A percentile compares a stretch with the other conserved stretches of the same genome.
Evolutionary conservation across 176 grass and related monocot species (phyloP).

Genomic region (Microstegium vimineum): DNA sequence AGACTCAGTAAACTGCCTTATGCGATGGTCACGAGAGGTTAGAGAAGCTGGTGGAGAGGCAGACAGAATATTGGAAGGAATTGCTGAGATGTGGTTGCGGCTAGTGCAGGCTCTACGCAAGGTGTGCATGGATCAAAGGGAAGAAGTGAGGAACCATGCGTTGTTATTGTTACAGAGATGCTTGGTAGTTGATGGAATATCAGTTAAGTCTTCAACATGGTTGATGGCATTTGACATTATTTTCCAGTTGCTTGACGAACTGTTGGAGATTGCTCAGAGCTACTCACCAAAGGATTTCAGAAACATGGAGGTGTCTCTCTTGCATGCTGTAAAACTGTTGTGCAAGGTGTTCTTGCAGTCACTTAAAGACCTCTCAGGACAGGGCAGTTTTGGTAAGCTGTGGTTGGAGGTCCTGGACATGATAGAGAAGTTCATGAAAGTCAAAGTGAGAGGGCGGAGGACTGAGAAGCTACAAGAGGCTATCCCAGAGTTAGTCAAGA

Average conservation of each 20-base stretch:
- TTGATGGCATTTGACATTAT: constrained; percentile 85
- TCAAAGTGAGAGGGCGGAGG: constrained; percentile 79
- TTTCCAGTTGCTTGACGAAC: constrained; percentile 86
- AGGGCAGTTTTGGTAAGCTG: constrained; percentile 65
- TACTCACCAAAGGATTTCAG: constrained; percentile 86
- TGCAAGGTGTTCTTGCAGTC: constrained; percentile 89
- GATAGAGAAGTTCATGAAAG: constrained; percentile 81
- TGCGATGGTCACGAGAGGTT: constrained; percentile 66
- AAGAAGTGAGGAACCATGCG: constrained; percentile 93
- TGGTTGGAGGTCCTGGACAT: constrained; percentile 81
- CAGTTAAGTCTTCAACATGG: constrained; percentile 65
- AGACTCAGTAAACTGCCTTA: constrained; percentile 74
- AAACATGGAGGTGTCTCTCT: constrained; percentile 94
- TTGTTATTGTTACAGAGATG: constrained; percentile 76
- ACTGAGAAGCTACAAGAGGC: constrained; percentile 92
- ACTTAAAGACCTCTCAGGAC: constrained; percentile 57
- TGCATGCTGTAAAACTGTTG: constrained; percentile 70
- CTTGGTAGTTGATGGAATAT: constrained; percentile 75
- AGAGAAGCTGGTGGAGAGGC: constrained; percentile 59
- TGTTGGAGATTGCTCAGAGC: constrained; percentile 74
- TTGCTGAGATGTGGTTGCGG: constrained; percentile 95
- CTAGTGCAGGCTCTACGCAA: constrained; percentile 78
- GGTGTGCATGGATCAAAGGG: constrained; percentile 83
- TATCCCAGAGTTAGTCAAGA: constrained; percentile 90
- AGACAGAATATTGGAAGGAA: constrained; percentile 76